Conservation (phyloP, 1,284 basidiomycete genomes). For the Tausonia pullulans region DNA sequence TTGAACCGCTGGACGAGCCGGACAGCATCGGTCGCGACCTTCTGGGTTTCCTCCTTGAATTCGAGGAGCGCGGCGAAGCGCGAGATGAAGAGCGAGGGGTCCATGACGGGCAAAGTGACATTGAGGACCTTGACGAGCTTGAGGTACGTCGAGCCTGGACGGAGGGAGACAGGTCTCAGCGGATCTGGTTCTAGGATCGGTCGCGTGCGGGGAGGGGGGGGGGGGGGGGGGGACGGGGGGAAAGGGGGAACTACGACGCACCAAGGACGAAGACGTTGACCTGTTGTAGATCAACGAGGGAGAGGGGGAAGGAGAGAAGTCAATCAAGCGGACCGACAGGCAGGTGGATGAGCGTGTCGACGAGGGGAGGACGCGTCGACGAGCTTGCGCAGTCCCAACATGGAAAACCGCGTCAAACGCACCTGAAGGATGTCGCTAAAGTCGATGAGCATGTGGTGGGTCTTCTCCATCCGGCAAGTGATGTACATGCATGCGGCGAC, state of each 20-base stretch:
- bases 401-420: slow-evolving; percentile 20
- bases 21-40: slow-evolving; percentile 85
- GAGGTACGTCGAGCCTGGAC: slow-evolving; percentile 71
- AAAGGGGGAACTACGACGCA: not conserved
- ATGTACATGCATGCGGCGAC: slow-evolving; percentile 93
- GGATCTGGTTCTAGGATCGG: too few relatives aligned
- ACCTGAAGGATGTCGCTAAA: slow-evolving; percentile 87
- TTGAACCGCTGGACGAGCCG: slow-evolving; percentile 90
- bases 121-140: slow-evolving; percentile 84
- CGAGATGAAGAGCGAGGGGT: slow-evolving; percentile 94
- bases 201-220: too few relatives aligned
- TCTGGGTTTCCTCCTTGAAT: slow-evolving; percentile 86
- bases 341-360: not conserved
- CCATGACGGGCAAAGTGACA: slow-evolving; percentile 74
- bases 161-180: not conserved
- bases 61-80: slow-evolving; percentile 94
- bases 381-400: not conserved
- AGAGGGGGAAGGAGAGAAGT: slow-evolving; percentile 1
- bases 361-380: slow-evolving; percentile 2
- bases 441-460: slow-evolving; percentile 96
- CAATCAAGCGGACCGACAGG: not conserved
- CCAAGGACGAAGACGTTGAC: slow-evolving; percentile 95
- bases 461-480: slow-evolving; percentile 80
- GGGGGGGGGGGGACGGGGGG: not conserved
- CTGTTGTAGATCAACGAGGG: slow-evolving; percentile 34